These are phyloP conservation scores for Hortiboletus campestris DNA, from an alignment of 768 basidiomycete species.

Conservation along the genomic window DNA sequence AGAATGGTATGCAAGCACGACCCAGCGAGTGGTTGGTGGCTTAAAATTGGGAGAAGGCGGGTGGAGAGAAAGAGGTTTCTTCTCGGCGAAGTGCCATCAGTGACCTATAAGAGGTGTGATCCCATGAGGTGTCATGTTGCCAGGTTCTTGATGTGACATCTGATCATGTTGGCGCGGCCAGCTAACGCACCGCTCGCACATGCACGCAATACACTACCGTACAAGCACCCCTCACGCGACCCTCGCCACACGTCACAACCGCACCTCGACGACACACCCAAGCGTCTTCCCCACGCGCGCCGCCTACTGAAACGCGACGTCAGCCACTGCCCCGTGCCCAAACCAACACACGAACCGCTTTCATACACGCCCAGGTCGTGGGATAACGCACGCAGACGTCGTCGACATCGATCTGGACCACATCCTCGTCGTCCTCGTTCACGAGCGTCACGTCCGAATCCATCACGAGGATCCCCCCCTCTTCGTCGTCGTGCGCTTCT, in stretches of 20 bases:
- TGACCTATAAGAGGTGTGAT: too few species aligned
- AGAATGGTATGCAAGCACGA: too few species aligned
- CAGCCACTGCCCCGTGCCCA: neutral
- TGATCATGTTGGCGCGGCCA: too few species aligned
- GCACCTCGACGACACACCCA: constrained; percentile 18
- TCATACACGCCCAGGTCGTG: constrained; percentile 15
- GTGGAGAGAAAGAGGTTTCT: too few species aligned
- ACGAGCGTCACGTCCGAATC: constrained; percentile 33
- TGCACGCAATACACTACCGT: too few species aligned
- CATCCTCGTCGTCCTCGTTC: constrained; percentile 18
- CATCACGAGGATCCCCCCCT: constrained; percentile 1
- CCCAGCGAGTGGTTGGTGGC: too few species aligned
- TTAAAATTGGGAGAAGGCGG: too few species aligned
- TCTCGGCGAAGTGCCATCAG: too few species aligned
- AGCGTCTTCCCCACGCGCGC: constrained; percentile 9
- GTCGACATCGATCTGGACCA: constrained; percentile 14
- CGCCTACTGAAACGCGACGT: constrained; percentile 8
- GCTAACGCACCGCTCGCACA: too few species aligned
- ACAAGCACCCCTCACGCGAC: too few species aligned
- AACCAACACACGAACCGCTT: constrained; percentile 21
- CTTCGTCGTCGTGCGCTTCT: neutral
- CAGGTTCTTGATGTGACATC: too few species aligned
- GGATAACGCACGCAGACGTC: constrained; percentile 21
- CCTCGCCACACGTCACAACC: neutral
- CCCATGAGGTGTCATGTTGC: too few species aligned